Evolutionary conservation across 2,329 filamentous ascomycete species (phyloP).

Genomic region (Nothopassalora personata): DNA sequence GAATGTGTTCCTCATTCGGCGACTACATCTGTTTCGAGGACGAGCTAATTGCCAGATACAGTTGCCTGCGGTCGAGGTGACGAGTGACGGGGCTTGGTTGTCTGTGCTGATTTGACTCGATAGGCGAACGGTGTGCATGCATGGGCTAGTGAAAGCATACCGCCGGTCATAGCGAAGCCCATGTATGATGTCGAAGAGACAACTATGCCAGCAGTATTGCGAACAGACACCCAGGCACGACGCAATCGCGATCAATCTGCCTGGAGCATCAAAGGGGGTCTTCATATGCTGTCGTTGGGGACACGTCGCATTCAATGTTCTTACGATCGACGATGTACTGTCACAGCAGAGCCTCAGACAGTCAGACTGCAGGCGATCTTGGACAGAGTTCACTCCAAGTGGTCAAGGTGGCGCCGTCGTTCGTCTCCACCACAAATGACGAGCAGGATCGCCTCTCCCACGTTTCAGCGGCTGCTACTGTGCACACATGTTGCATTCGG

Average conservation of each 20-base stretch:
- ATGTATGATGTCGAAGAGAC: neutral
- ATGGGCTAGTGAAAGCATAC: neutral
- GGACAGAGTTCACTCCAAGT: conserved; percentile 6
- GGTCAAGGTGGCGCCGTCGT: neutral
- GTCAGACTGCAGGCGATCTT: neutral
- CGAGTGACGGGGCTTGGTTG: no score
- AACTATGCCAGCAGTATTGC: neutral
- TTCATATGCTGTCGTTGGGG: neutral
- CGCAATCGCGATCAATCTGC: neutral
- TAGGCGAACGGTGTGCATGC: neutral
- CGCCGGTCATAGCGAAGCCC: neutral
- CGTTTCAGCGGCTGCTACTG: conserved; percentile 1
- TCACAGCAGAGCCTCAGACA: neutral
- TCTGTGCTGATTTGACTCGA: neutral
- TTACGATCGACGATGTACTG: conserved; percentile 1
- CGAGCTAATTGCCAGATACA: neutral
- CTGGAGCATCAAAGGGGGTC: neutral
- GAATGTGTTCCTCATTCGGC: neutral
- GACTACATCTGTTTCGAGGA: neutral
- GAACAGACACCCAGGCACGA: neutral
- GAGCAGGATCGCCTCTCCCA: conserved; percentile 1
- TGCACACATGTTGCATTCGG: neutral
- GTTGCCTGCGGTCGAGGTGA: neutral
- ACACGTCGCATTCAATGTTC: neutral
- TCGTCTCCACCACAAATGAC: conserved; percentile 6